Conservation (phyloP, 331 rosid species). For the Telfairia occidentalis region DNA sequence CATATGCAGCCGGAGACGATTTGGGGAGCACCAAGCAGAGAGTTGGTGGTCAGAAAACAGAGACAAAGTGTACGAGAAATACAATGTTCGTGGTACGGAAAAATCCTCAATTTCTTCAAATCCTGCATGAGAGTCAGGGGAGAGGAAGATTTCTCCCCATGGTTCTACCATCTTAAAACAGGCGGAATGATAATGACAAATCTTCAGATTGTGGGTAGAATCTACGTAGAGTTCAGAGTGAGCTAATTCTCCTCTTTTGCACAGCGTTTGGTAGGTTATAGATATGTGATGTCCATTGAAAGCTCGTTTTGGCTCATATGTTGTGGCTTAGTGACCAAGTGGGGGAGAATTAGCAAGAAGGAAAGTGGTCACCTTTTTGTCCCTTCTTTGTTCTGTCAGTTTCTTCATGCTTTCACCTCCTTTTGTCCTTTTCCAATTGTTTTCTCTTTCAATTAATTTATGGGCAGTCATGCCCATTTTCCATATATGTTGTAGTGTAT, state of each 20-base stretch:
- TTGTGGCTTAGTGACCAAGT: neutral
- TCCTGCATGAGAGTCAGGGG: constrained; percentile 36
- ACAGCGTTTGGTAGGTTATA: constrained; percentile 1
- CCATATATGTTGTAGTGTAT: constrained; percentile 51
- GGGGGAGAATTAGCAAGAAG: neutral
- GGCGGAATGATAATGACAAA: constrained; percentile 15
- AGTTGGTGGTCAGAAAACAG: constrained; percentile 98
- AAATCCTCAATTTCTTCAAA: constrained; percentile 47
- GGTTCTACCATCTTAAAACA: constrained; percentile 32
- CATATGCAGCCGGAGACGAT: constrained; percentile 79
- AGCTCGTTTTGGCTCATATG: constrained; percentile 9
- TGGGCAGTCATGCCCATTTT: constrained; percentile 41
- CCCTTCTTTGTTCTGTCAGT: constrained; percentile 4
- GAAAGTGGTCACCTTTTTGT: constrained; percentile 22
- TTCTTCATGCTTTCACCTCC: constrained; percentile 13
- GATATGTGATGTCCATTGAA: neutral
- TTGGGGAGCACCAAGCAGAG: constrained; percentile 94
- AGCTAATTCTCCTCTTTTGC: constrained; percentile 14
- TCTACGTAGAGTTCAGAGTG: neutral
- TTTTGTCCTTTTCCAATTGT: constrained; percentile 9
- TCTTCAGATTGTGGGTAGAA: neutral
- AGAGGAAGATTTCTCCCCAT: constrained; percentile 45
- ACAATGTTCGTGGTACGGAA: constrained; percentile 61
- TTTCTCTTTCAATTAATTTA: constrained; percentile 29
- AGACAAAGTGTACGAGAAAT: constrained; percentile 73